Conservation (phyloP, 2,329 filamentous ascomycete genomes). For the Cladosporium sp. region DNA sequence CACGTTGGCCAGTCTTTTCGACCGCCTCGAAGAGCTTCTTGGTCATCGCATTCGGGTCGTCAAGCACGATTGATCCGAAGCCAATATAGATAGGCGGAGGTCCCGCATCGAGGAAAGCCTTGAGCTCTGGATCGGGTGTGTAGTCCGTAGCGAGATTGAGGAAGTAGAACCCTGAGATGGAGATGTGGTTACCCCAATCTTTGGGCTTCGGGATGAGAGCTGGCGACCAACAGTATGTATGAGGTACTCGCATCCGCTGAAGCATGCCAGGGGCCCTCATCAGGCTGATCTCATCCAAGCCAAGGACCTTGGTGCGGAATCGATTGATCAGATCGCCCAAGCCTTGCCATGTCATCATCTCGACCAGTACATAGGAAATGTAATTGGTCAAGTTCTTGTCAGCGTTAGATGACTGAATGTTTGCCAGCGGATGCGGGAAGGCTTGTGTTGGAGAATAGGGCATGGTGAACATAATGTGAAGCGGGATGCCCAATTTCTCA, state of each 20-base stretch:
- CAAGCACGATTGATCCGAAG: constrained; percentile 77
- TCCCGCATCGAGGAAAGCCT: constrained; percentile 61
- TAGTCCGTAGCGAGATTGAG: constrained; percentile 63
- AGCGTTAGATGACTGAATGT: constrained; percentile 70
- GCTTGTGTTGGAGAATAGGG: constrained; percentile 82
- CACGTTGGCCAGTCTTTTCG: constrained; percentile 45
- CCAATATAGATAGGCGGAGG: constrained; percentile 75
- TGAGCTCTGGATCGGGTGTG: constrained; percentile 60
- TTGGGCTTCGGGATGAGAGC: constrained; percentile 71
- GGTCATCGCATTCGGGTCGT: constrained; percentile 68
- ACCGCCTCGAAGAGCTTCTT: constrained; percentile 68
- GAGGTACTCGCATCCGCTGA: constrained; percentile 69
- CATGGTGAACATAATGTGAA: constrained; percentile 94
- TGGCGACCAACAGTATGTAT: constrained; percentile 90
- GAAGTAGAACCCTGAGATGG: constrained; percentile 73
- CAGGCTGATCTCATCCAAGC: constrained; percentile 70
- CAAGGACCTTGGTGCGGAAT: constrained; percentile 70
- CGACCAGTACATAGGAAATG: constrained; percentile 76
- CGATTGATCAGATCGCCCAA: constrained; percentile 86
- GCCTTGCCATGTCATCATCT: constrained; percentile 91
- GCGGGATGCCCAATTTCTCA: constrained; percentile 67
- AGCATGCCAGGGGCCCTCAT: constrained; percentile 80
- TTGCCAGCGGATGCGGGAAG: constrained; percentile 81
- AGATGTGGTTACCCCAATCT: constrained; percentile 69
- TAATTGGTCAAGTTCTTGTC: constrained; percentile 76